phyloP scores from a whole-genome alignment of 2,329 filamentous ascomycete genomes.

The Claviceps africana region DNA sequence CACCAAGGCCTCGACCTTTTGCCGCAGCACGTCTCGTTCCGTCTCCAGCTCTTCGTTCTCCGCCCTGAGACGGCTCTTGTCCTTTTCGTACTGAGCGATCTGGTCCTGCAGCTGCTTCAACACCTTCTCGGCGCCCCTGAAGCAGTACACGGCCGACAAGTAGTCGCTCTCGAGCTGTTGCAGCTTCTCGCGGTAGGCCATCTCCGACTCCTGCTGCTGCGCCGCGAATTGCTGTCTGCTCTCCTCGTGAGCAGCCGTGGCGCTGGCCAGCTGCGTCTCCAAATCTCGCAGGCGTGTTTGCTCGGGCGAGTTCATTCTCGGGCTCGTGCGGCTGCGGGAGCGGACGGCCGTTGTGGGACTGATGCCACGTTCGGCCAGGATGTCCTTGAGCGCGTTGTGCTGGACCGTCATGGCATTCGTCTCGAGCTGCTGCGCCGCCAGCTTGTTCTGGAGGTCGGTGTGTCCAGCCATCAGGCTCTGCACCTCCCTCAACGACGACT shows the following conservation, averaged over 20 bases:
- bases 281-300: conserved; percentile 67
- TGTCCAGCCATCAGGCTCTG: conserved; percentile 71
- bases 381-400: conserved; percentile 83
- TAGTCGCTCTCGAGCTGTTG: conserved; percentile 93
- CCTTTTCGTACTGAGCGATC: conserved; percentile 77
- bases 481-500: conserved; percentile 67
- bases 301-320: conserved; percentile 64
- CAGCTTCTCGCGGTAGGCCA: conserved; percentile 81
- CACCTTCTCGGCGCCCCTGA: conserved; percentile 98
- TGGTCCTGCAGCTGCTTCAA: conserved; percentile 97
- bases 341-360: conserved; percentile 60
- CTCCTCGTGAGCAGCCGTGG: conserved; percentile 71
- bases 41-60: conserved; percentile 66
- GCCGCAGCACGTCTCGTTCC: conserved; percentile 54
- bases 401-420: conserved; percentile 89
- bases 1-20: conserved; percentile 57
- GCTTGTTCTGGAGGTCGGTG: conserved; percentile 65
- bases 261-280: conserved; percentile 71
- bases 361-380: conserved; percentile 77
- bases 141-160: conserved; percentile 93
- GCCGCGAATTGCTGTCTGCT: conserved; percentile 62
- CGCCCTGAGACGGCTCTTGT: conserved; percentile 68
- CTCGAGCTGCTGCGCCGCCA: conserved; percentile 79
- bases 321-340: conserved; percentile 56
- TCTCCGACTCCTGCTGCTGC: conserved; percentile 76